A percentile compares a stretch with the other conserved stretches of the same genome.
phyloP scores from a whole-genome alignment of 2,329 filamentous ascomycete species.

The Verticillium tricorpus region DNA sequence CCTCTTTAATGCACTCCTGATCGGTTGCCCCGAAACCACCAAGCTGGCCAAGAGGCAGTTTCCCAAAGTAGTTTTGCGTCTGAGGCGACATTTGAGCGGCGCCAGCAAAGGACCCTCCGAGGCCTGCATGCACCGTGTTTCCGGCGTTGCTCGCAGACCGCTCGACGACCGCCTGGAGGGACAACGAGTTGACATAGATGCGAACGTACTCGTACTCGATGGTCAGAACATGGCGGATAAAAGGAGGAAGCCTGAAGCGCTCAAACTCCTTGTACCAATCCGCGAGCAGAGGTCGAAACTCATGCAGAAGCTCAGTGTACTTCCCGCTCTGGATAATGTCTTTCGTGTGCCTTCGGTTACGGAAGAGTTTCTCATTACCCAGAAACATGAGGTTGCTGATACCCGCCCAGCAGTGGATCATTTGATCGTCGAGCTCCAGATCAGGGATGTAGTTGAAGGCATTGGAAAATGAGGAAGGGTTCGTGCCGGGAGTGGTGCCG shows the following conservation, averaged over 20 bases:
- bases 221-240: slow-evolving; percentile 70
- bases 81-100: slow-evolving; percentile 52
- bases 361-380: slow-evolving; percentile 84
- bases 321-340: slow-evolving; percentile 82
- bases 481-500: slow-evolving; percentile 57
- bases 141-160: slow-evolving; percentile 75
- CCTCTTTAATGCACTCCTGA: slow-evolving; percentile 69
- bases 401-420: slow-evolving; percentile 86
- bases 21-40: slow-evolving; percentile 62
- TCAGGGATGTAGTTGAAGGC: slow-evolving; percentile 64
- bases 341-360: slow-evolving; percentile 80
- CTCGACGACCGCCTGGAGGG: slow-evolving; percentile 91
- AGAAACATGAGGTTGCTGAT: slow-evolving; percentile 90
- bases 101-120: slow-evolving; percentile 24
- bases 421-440: slow-evolving; percentile 62
- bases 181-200: slow-evolving; percentile 91
- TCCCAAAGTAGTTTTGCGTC: slow-evolving; percentile 61
- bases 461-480: slow-evolving; percentile 49
- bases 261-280: slow-evolving; percentile 83
- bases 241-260: slow-evolving; percentile 63
- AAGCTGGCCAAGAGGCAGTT: slow-evolving; percentile 58
- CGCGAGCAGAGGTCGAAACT: slow-evolving; percentile 72
- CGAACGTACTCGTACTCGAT: slow-evolving; percentile 96
- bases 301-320: slow-evolving; percentile 75
- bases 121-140: slow-evolving; percentile 29